A percentile compares a stretch with the other conserved stretches of the same genome.
phyloP scores from a whole-genome alignment of 345 rosid species.

The Eucalyptus leucophloia region DNA sequence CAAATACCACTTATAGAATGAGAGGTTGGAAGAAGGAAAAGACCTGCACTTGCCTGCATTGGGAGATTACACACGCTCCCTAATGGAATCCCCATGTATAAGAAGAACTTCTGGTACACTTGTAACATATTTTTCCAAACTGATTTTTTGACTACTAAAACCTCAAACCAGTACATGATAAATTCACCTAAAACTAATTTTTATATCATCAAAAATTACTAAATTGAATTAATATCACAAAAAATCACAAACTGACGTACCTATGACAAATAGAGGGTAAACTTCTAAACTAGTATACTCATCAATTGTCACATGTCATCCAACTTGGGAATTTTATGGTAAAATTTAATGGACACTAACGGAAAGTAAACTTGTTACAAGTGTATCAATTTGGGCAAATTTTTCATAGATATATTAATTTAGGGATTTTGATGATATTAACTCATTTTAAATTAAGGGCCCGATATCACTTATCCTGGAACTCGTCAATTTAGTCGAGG shows the following conservation, averaged over 20 bases:
- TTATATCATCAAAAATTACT: too few species aligned
- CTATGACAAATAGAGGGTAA: too few species aligned
- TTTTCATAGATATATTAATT: too few species aligned
- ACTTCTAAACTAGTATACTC: too few species aligned
- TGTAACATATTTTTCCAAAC: too few species aligned
- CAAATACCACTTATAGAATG: background rate
- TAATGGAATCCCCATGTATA: background rate
- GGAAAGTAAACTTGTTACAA: too few species aligned
- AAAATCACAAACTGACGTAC: background rate
- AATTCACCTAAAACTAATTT: background rate
- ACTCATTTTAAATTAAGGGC: background rate
- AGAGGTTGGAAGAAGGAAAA: background rate
- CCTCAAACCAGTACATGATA: background rate
- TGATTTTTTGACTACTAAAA: too few species aligned
- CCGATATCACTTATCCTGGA: fast-evolving
- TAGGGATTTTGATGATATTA: background rate
- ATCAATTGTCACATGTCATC: background rate
- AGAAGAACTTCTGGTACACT: background rate
- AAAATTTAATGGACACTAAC: too few species aligned
- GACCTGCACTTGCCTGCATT: background rate
- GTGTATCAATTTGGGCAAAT: background rate
- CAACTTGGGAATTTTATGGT: background rate
- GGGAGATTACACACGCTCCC: background rate
- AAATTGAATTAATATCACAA: background rate
- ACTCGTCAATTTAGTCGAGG: background rate